These are phyloP conservation scores for Rugonectria rugulosa DNA, from an alignment of 2,329 filamentous ascomycete species.

Conservation along the genomic window DNA sequence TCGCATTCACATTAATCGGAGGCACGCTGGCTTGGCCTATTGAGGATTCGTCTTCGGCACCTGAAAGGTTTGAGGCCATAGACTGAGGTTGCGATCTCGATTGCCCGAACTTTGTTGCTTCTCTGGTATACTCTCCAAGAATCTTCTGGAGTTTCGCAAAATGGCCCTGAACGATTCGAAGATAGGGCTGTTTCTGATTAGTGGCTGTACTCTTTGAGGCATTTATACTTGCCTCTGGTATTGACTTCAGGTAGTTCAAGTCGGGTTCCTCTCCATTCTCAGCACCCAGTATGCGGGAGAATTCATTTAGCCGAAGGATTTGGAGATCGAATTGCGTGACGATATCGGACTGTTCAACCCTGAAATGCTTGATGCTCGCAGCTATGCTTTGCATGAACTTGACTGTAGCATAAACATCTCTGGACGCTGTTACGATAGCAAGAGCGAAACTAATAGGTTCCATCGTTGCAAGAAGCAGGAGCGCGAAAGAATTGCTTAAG, in stretches of 20 bases:
- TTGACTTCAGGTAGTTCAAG: not conserved
- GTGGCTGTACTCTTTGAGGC: not conserved
- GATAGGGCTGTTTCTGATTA: not conserved
- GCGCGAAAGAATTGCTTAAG: too few relatives aligned
- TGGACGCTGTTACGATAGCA: not conserved
- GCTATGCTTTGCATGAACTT: not conserved
- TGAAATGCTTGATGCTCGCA: not conserved
- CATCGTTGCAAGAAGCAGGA: not conserved
- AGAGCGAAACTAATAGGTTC: not conserved
- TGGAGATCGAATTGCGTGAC: not conserved
- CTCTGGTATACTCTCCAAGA: not conserved
- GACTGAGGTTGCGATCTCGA: not conserved
- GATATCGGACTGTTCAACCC: not conserved
- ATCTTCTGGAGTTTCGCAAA: not conserved
- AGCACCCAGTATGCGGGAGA: not conserved
- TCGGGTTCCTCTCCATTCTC: not conserved
- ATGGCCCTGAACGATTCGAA: not conserved
- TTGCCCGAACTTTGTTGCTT: not conserved
- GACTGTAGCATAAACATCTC: not conserved
- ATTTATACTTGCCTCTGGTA: not conserved
- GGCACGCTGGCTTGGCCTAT: too few relatives aligned
- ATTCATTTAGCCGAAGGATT: not conserved
- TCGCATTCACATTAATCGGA: too few relatives aligned
- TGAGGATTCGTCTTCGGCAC: too few relatives aligned
- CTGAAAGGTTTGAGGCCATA: too few relatives aligned